Evolutionary conservation across 768 basidiomycete genomes (phyloP).

Genomic region (Tulasnella sp.): DNA sequence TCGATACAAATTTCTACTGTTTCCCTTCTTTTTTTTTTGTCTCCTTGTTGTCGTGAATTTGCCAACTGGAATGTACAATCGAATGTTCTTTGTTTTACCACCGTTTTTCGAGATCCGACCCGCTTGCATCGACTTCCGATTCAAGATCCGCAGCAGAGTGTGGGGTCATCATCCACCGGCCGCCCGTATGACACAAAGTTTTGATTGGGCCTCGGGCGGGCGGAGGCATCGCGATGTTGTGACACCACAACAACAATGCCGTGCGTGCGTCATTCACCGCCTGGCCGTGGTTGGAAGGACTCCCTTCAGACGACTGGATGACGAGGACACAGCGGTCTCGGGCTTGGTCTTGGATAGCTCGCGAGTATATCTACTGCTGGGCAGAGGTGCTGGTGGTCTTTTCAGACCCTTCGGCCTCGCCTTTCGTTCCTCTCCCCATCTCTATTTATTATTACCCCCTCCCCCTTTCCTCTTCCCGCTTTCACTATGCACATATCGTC

Average conservation of each 20-base stretch:
- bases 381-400: background rate
- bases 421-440: background rate
- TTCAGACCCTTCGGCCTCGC: constrained; percentile 6
- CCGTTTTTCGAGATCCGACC: background rate
- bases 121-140: background rate
- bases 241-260: background rate
- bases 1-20: background rate
- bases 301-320: background rate
- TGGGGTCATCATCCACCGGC: background rate
- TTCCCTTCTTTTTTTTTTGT: background rate
- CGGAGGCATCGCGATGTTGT: background rate
- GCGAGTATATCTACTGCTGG: background rate
- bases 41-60: background rate
- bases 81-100: background rate
- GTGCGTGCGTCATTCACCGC: background rate
- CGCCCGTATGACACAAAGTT: background rate
- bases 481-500: background rate
- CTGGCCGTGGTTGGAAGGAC: background rate
- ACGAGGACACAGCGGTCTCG: background rate
- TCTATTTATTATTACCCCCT: constrained; percentile 1
- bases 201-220: background rate
- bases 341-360: background rate
- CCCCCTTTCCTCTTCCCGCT: background rate
- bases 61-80: constrained; percentile 3
- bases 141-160: background rate